Base-by-base conservation (phyloP, 495 filamentous ascomycete genomes). In the Podospora sp. region DNA sequence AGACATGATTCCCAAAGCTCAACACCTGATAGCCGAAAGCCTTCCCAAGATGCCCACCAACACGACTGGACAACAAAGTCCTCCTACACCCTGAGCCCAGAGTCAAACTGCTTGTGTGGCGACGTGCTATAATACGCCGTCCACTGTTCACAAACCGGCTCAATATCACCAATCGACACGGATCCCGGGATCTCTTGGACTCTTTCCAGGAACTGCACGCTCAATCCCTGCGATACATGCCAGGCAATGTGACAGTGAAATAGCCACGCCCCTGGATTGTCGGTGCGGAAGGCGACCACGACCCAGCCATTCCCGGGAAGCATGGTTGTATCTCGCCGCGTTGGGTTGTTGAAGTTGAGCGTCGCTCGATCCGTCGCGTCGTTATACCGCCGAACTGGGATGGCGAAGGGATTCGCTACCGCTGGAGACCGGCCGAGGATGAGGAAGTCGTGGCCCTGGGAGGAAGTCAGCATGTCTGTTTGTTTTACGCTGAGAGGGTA, bases 371-470 rank as follows among this genome's bases (percentile, higher is more conserved):
- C 60, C 5, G 68, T 51, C 56, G 72, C 57, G 67, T 33, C 49
- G 49, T 60, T 66, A 55, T 73, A 72, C 2, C 52, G 63, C 68
- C 73, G 20, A 46, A 51, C 62, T 22, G 73, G 56, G 12, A 77
- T 72, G 40, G 78, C 62, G 22, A 73, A 74, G 27, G 72, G 75
- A 25, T 61, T 68, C 25, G 65, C 49, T 8, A 61, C 50, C 20
- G 61, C 60, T 40, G 61, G 62, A 0, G 63, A 57, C 66, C 88
- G 83, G 18, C 78, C 76, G 20, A 89, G 70, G 21, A 89, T 75
- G 52, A 72, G 79, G 77, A 89, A 90, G 67, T 88, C 81, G 67
- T 89, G 81, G 18, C 85, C 85, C 40, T 46, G 40, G 2, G 5
- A 11, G 40, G 40, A 11, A 46, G 40, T 46, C 40, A 46, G 40